These are phyloP conservation scores for Trichosporon sp. DNA, from an alignment of 1,284 basidiomycete genomes.

Conservation along the genomic window DNA sequence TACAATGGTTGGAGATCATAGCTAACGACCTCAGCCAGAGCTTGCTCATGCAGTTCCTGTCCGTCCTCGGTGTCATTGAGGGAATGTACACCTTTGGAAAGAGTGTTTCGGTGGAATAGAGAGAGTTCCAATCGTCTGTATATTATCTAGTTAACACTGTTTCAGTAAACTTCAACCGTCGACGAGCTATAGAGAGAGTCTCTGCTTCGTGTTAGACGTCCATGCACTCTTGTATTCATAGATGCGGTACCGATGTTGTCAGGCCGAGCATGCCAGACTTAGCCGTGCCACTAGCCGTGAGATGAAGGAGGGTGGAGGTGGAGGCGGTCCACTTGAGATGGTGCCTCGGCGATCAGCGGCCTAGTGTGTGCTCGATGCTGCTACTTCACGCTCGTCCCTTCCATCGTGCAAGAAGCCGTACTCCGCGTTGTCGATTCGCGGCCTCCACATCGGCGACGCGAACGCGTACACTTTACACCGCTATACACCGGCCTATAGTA, in stretches of 20 bases:
- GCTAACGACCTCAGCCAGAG: slow-evolving; percentile 27
- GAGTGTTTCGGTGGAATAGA: slow-evolving; percentile 30
- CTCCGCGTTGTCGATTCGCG: neutral
- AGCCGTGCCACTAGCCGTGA: no score
- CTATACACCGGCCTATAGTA: no score
- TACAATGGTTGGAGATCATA: neutral
- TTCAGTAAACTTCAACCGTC: neutral
- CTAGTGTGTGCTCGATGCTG: neutral
- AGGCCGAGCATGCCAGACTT: no score
- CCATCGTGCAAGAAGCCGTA: neutral
- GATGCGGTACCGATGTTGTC: neutral
- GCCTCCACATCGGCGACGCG: neutral
- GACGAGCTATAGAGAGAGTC: neutral
- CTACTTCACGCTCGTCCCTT: neutral
- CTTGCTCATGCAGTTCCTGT: slow-evolving; percentile 39
- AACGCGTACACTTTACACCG: neutral
- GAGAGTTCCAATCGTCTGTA: neutral
- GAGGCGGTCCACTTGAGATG: neutral
- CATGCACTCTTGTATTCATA: neutral
- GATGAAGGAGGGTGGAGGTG: neutral
- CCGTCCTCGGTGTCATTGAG: slow-evolving; percentile 40
- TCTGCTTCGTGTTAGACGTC: neutral
- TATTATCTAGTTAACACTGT: neutral
- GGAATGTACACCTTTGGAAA: slow-evolving; percentile 37
- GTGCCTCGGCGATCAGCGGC: neutral